Conservation (phyloP, 352 stramenopile genomes). For the Blastocystis sp. region DNA sequence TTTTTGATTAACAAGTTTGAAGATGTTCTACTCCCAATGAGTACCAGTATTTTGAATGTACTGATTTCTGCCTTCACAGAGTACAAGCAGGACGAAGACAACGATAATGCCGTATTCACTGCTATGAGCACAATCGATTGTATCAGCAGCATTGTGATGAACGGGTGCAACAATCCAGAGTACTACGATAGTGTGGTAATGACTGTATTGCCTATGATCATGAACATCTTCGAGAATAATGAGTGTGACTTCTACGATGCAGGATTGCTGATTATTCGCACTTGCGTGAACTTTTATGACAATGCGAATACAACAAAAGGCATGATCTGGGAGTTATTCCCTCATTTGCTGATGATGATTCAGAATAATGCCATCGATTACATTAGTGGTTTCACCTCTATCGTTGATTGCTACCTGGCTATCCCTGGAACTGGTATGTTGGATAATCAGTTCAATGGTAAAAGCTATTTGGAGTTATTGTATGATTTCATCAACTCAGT, state of each 20-base stretch:
- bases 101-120: constrained; percentile 43
- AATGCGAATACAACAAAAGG: not conserved
- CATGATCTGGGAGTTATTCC: constrained; percentile 45
- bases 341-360: not conserved
- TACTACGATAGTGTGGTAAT: constrained; percentile 14
- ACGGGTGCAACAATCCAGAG: not conserved
- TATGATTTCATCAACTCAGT: not conserved
- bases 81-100: constrained; percentile 53
- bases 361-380: constrained; percentile 32
- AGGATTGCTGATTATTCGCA: constrained; percentile 10
- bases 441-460: constrained; percentile 8
- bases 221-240: not conserved
- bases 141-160: constrained; percentile 12
- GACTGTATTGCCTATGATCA: not conserved
- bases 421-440: not conserved
- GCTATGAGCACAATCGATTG: constrained; percentile 48
- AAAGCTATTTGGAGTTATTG: constrained; percentile 1
- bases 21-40: not conserved
- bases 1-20: constrained; percentile 15
- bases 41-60: not conserved
- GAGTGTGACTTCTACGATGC: constrained; percentile 41
- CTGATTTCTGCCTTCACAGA: constrained; percentile 1
- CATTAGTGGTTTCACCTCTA: constrained; percentile 6
- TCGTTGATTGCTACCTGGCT: constrained; percentile 27
- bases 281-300: constrained; percentile 21